phyloP scores from a whole-genome alignment of 805 yeast species.

The Sugiyamaella lignohabitans region DNA sequence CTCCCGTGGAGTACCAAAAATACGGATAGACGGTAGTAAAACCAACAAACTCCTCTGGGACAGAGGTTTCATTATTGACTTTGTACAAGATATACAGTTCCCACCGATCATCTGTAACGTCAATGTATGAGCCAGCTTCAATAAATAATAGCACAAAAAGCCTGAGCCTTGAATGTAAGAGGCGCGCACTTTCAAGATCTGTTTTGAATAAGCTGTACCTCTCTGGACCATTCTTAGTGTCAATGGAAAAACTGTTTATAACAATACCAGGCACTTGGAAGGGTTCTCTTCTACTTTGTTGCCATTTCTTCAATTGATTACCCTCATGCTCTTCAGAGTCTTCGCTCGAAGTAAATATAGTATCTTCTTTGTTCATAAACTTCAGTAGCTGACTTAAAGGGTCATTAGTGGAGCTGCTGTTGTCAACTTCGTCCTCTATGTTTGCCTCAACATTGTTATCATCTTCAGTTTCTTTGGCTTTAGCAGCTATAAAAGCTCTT shows the following conservation, averaged over 20 bases:
- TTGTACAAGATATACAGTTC: slow-evolving; percentile 56
- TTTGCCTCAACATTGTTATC: neutral
- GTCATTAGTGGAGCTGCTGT: slow-evolving; percentile 31
- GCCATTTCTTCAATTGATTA: slow-evolving; percentile 48
- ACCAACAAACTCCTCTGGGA: slow-evolving; percentile 50
- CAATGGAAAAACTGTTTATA: neutral
- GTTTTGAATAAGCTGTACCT: slow-evolving; percentile 49
- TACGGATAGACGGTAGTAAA: slow-evolving; percentile 79
- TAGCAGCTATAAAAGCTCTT: no score
- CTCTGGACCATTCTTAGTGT: slow-evolving; percentile 28
- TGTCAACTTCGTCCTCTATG: slow-evolving; percentile 46
- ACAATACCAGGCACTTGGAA: slow-evolving; percentile 37
- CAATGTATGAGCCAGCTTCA: slow-evolving; percentile 91
- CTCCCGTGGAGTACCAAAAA: slow-evolving; percentile 61
- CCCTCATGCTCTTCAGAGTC: neutral
- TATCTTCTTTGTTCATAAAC: slow-evolving; percentile 52
- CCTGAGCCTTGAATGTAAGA: slow-evolving; percentile 64
- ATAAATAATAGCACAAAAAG: slow-evolving; percentile 77
- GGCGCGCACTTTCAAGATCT: slow-evolving; percentile 41
- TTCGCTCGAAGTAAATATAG: neutral
- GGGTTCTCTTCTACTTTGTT: slow-evolving; percentile 39
- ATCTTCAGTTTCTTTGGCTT: slow-evolving; percentile 31
- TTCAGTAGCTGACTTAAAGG: slow-evolving; percentile 39
- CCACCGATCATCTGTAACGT: slow-evolving; percentile 71
- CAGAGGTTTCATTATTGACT: slow-evolving; percentile 17